phyloP scores from a whole-genome alignment of 805 yeast genomes.

The Suhomyces sp. region DNA sequence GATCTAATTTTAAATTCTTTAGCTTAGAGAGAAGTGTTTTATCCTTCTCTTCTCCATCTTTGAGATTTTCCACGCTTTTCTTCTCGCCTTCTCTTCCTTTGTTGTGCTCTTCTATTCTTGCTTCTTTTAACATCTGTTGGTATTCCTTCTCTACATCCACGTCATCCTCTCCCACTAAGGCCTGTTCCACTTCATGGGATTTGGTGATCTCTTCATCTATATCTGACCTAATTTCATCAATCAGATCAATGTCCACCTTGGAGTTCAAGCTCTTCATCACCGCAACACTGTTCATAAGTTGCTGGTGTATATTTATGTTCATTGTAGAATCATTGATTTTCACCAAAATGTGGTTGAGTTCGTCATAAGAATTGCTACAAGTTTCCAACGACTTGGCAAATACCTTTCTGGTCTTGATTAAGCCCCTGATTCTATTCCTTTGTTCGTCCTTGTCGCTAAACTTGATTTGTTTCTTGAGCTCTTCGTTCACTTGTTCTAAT shows the following conservation, averaged over 20 bases:
- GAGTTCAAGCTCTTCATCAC: slow-evolving; percentile 28
- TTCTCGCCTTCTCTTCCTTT: background rate
- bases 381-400: slow-evolving; percentile 17
- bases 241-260: slow-evolving; percentile 22
- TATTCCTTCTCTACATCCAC: slow-evolving; percentile 32
- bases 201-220: slow-evolving; percentile 29
- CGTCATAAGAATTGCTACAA: slow-evolving; percentile 15
- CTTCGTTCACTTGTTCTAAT: slow-evolving; percentile 13
- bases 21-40: background rate
- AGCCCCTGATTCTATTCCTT: slow-evolving; percentile 16
- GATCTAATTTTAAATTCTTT: background rate
- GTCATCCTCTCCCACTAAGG: slow-evolving; percentile 19
- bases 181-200: slow-evolving; percentile 27
- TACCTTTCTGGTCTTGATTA: slow-evolving; percentile 15
- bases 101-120: background rate
- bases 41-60: background rate
- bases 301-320: slow-evolving; percentile 23
- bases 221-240: slow-evolving; percentile 26
- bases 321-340: slow-evolving; percentile 37
- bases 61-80: background rate
- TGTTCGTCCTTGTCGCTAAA: slow-evolving; percentile 9
- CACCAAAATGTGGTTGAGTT: slow-evolving; percentile 22
- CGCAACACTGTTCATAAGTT: slow-evolving; percentile 24
- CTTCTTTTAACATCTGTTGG: slow-evolving; percentile 19
- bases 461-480: slow-evolving; percentile 2